A percentile compares a stretch with the other conserved stretches of the same genome.
Evolutionary conservation across 305 asterid genomes (phyloP).

Genomic region (Solanum hybrid): DNA sequence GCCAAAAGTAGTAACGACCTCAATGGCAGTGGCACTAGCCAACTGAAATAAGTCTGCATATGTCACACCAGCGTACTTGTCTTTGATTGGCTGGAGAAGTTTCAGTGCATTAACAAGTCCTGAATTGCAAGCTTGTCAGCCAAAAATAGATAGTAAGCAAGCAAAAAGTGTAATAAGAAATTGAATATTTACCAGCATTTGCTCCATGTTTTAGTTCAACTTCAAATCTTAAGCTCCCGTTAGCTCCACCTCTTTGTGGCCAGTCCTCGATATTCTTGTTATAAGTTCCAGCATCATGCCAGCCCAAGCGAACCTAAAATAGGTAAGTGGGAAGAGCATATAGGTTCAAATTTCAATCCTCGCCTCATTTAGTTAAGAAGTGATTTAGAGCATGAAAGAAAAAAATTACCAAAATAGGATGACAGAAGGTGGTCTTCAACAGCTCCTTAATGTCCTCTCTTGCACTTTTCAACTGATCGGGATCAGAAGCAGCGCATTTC

Average conservation of each 20-base stretch:
- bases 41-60: conserved; percentile 88
- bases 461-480: conserved; percentile 78
- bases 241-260: conserved; percentile 94
- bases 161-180: background rate
- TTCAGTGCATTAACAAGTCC: conserved; percentile 95
- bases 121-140: conserved; percentile 34
- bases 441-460: conserved; percentile 77
- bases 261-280: conserved; percentile 80
- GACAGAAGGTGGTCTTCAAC: conserved; percentile 53
- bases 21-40: conserved; percentile 94
- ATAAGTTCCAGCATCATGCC: conserved; percentile 98
- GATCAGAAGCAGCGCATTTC: conserved; percentile 62
- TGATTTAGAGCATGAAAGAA: background rate
- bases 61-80: conserved; percentile 64
- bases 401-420: conserved; percentile 61
- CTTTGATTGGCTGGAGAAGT: conserved; percentile 91
- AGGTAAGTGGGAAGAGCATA: background rate
- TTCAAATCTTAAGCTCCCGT: conserved; percentile 90
- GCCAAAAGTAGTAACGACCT: conserved; percentile 35
- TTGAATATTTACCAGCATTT: conserved; percentile 64
- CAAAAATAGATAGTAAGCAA: conserved; percentile 4
- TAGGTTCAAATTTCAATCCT: background rate
- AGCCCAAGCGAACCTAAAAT: conserved; percentile 75
- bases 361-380: background rate
- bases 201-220: conserved; percentile 84